Percentiles rank a stretch among this genome's conserved stretches.
Conservation (phyloP, 331 rosid species). For the Stylosanthes scabra region DNA sequence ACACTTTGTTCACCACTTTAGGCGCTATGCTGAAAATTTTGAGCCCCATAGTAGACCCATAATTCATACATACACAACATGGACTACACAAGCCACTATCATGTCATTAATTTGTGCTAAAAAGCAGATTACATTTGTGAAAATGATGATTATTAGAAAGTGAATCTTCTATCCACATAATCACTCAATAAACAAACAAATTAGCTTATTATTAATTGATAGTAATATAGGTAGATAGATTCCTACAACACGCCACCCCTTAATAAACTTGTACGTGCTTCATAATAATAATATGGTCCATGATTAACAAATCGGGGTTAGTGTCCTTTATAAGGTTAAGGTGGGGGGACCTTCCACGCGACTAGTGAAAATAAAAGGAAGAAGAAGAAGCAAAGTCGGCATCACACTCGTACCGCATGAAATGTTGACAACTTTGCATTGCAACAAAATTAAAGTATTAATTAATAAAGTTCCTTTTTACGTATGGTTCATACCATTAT, state of each 20-base stretch:
- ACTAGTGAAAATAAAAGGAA: conserved; percentile 19
- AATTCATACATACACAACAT: neutral
- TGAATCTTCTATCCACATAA: neutral
- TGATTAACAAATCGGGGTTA: conserved; percentile 22
- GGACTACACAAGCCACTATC: neutral
- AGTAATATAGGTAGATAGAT: neutral
- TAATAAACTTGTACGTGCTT: neutral
- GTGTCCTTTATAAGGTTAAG: conserved; percentile 1
- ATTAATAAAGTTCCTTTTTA: conserved; percentile 35
- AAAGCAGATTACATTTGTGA: conserved; percentile 15
- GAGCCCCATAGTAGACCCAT: neutral
- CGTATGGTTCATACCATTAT: conserved; percentile 19
- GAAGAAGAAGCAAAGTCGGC: conserved; percentile 41
- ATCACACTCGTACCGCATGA: conserved; percentile 37
- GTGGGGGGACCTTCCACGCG: conserved; percentile 39
- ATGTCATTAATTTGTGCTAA: conserved; percentile 7
- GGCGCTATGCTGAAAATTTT: too few species aligned
- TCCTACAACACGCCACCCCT: neutral
- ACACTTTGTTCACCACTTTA: too few species aligned
- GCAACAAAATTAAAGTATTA: neutral
- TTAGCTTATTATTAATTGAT: too few species aligned
- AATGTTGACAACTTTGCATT: conserved; percentile 36
- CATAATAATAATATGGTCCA: conserved; percentile 16
- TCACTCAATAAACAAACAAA: too few species aligned
- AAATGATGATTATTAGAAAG: conserved; percentile 19